A percentile compares a stretch with the other conserved stretches of the same genome.
These are phyloP conservation scores for Mycena rebaudengoi DNA, from an alignment of 768 basidiomycete species.

Conservation along the genomic window DNA sequence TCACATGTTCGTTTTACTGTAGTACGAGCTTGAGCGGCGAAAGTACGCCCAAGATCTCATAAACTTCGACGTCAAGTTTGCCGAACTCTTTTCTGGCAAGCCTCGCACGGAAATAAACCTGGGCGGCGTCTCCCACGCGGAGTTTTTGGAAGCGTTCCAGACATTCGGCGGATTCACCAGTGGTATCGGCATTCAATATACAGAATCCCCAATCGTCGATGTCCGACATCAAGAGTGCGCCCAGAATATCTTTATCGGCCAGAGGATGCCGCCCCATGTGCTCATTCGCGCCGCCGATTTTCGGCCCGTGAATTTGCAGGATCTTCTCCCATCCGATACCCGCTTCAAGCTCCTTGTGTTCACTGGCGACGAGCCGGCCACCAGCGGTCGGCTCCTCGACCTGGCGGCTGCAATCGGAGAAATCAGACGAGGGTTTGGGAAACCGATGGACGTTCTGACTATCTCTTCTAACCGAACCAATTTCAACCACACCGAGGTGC, in stretches of 20 bases:
- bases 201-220: conserved; percentile 53
- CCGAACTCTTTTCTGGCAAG: conserved; percentile 74
- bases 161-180: conserved; percentile 63
- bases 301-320: conserved; percentile 61
- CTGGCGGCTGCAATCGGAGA: conserved; percentile 44
- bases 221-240: conserved; percentile 48
- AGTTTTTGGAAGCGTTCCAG: conserved; percentile 62
- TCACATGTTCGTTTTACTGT: neutral
- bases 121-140: conserved; percentile 61
- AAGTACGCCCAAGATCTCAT: conserved; percentile 79
- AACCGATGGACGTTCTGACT: conserved; percentile 53
- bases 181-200: conserved; percentile 64
- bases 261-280: conserved; percentile 59
- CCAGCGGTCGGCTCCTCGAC: conserved; percentile 29
- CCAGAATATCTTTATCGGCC: conserved; percentile 53
- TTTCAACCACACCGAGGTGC: conserved; percentile 56
- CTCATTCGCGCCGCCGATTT: conserved; percentile 60
- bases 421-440: conserved; percentile 42
- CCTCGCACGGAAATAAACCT: conserved; percentile 56
- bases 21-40: conserved; percentile 77
- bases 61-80: conserved; percentile 71
- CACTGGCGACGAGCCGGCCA: conserved; percentile 52
- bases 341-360: conserved; percentile 67
- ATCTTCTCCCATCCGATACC: conserved; percentile 58
- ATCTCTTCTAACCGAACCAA: conserved; percentile 48